Evolutionary conservation across 176 grass and related monocot species (phyloP).

Genomic region (Lolium multiflorum): DNA sequence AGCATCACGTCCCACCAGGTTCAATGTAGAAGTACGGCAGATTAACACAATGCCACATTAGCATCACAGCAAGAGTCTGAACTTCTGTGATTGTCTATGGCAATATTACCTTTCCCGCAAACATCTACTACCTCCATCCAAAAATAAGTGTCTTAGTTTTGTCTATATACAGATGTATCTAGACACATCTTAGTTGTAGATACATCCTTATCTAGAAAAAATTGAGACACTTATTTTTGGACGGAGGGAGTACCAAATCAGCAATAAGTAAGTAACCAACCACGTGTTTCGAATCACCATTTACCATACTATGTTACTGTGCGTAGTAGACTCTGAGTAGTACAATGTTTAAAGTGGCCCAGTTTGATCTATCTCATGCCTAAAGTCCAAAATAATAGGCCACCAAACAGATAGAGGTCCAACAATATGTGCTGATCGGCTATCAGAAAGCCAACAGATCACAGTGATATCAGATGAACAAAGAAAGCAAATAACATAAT

Average conservation of each 20-base stretch:
- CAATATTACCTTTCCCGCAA: not conserved
- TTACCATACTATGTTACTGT: not conserved
- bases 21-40: constrained; percentile 19
- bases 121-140: not conserved
- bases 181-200: too few relatives aligned
- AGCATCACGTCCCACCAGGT: not conserved
- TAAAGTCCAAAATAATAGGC: constrained; percentile 1
- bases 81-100: not conserved
- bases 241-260: not conserved
- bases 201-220: too few relatives aligned
- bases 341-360: not conserved
- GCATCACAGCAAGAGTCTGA: too few relatives aligned
- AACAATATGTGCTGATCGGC: not conserved
- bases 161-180: too few relatives aligned
- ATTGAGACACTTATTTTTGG: too few relatives aligned
- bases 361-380: constrained; percentile 2
- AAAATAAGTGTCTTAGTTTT: too few relatives aligned
- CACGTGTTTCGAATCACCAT: not conserved
- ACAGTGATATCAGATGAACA: not conserved
- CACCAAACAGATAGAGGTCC: not conserved
- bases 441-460: not conserved
- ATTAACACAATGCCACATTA: not conserved
- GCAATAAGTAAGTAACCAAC: not conserved
- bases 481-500: constrained; percentile 14
- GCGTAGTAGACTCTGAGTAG: too few relatives aligned